These are phyloP conservation scores for Colletotrichum sp. DNA, from an alignment of 2,329 filamentous ascomycete species.

Conservation along the genomic window DNA sequence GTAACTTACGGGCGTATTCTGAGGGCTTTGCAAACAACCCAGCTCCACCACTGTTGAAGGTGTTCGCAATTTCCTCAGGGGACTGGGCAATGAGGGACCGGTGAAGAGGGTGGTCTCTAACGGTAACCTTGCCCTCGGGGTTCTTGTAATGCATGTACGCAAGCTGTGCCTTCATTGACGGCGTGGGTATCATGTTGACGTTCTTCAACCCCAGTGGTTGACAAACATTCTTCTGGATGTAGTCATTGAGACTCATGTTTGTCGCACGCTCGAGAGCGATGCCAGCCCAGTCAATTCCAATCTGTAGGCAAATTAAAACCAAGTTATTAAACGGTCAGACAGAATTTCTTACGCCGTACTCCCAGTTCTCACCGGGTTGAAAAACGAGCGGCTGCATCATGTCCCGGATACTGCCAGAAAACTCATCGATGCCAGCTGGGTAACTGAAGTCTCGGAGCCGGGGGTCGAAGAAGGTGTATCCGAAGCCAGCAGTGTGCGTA, in stretches of 20 bases:
- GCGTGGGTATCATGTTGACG: slow-evolving; percentile 61
- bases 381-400: slow-evolving; percentile 61
- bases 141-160: slow-evolving; percentile 62
- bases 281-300: slow-evolving; percentile 58
- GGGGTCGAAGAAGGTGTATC: slow-evolving; percentile 61
- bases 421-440: slow-evolving; percentile 61
- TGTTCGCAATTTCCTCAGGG: slow-evolving; percentile 31
- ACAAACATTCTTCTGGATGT: slow-evolving; percentile 53
- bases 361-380: slow-evolving; percentile 67
- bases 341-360: slow-evolving; percentile 56
- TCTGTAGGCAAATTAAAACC: slow-evolving; percentile 38
- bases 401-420: slow-evolving; percentile 57
- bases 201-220: slow-evolving; percentile 51
- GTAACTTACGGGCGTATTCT: slow-evolving; percentile 61
- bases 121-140: slow-evolving; percentile 42
- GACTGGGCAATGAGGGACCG: slow-evolving; percentile 45
- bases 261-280: slow-evolving; percentile 51
- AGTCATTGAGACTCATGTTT: slow-evolving; percentile 49
- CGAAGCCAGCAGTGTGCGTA: slow-evolving; percentile 61
- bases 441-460: slow-evolving; percentile 49
- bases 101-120: slow-evolving; percentile 56
- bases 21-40: slow-evolving; percentile 64
- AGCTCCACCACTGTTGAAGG: slow-evolving; percentile 65
- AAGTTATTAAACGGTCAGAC: no score
- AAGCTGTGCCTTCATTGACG: slow-evolving; percentile 57